Base-by-base conservation (phyloP, 2,329 filamentous ascomycete species). In the Xylariales sp. region DNA sequence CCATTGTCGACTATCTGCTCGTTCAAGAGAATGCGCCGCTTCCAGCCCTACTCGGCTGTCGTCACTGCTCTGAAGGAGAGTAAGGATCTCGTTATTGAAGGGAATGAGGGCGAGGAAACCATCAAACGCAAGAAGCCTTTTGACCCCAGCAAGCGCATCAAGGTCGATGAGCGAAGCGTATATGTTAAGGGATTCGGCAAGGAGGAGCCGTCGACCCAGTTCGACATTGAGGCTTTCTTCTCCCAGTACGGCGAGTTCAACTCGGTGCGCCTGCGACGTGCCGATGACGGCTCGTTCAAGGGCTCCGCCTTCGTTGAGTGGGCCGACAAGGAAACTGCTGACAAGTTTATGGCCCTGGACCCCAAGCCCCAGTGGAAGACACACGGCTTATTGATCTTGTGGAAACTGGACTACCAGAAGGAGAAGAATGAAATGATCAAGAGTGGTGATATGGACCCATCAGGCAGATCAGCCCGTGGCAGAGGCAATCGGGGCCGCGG, bases 241-340 rank as follows among this genome's bases (percentile, higher is more conserved):
- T 74, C 81, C 40, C 76, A 83, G 41, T 90, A 81, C 59, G 91
- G 90, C 32, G 74, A 85, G 21, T 78, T 88, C 52, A 88, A 86
- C 55, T 78, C 83, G 32, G 83, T 98, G 45, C 90, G 91, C 56
- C 84, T 98, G 46, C 88, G 94, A 50, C 88, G 93, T 49, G 72
- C 71, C 33, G 72, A 75, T 29, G 69, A 82, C 43, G 81, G 81
- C 54, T 67, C 75, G 37, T 98, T 97, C 81, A 98, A 98, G 76
- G 89, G 91, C 51, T 95, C 88, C 50, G 88, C 95, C 41, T 97
- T 96, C 58, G 88, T 95, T 48, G 91, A 96, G 63, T 98, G 97
- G 62, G 74, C 78, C 45, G 78, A 78, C 34, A 83, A 89, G 55
- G 87, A 94, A 50, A 75, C 79, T 16, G 83, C 87, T 53, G 75